phyloP scores from a whole-genome alignment of 2,329 filamentous ascomycete genomes.

The Ceratocystis eucalypticola region DNA sequence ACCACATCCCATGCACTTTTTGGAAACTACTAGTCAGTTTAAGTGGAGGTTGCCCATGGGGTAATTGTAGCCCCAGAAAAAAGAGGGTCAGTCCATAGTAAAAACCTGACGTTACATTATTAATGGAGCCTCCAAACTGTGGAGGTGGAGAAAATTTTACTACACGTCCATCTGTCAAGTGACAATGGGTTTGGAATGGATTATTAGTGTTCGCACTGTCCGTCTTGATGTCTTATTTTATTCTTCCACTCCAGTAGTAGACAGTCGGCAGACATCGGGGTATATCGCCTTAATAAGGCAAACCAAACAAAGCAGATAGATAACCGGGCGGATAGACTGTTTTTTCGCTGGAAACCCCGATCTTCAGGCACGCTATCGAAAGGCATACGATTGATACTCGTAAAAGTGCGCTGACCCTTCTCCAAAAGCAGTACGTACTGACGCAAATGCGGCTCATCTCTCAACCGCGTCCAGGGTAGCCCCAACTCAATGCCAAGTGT shows the following conservation, averaged over 20 bases:
- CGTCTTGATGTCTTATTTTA: not conserved
- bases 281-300: no score
- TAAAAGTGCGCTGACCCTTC: not conserved
- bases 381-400: no score
- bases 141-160: not conserved
- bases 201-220: not conserved
- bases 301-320: no score
- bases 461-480: not conserved
- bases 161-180: conserved; percentile 3
- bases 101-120: not conserved
- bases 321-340: no score
- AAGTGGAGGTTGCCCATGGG: conserved; percentile 7
- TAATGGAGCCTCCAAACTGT: not conserved
- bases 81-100: not conserved
- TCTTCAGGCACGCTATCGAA: no score
- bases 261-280: no score
- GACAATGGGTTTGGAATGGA: not conserved
- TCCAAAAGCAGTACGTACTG: not conserved
- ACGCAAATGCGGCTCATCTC: conserved; percentile 6
- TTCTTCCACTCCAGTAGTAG: not conserved
- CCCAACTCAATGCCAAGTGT: not conserved
- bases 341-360: no score
- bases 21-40: conserved; percentile 5
- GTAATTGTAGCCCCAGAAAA: conserved; percentile 5
- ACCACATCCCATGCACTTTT: conserved; percentile 14